Conservation (phyloP, 2,329 filamentous ascomycete species). For the Phialocephala subalpina region DNA sequence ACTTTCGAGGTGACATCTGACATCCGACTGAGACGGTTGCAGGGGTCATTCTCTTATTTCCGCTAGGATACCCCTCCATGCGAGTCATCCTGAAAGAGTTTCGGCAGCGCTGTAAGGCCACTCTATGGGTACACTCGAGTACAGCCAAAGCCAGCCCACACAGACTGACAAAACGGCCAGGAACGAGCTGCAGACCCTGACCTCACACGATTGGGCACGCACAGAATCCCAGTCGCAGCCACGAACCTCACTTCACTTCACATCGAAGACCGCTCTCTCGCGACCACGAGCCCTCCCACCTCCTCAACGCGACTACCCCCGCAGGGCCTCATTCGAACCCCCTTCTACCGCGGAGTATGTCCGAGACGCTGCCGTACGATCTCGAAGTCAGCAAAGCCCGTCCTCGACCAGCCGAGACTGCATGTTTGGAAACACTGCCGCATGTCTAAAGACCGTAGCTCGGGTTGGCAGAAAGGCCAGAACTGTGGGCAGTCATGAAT, state of each 20-base stretch:
- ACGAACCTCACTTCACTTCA: constrained; percentile 1
- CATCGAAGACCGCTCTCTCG: neutral
- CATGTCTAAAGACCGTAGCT: constrained; percentile 38
- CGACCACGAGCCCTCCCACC: neutral
- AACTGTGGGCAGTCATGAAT: constrained; percentile 55
- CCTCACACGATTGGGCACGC: neutral
- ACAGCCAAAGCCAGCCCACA: neutral
- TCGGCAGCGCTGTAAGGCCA: neutral
- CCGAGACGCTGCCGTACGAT: neutral
- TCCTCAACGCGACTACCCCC: neutral
- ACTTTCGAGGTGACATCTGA: neutral
- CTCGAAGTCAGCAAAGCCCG: neutral
- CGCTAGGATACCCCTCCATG: constrained; percentile 1
- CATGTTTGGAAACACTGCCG: constrained; percentile 27
- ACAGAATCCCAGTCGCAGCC: neutral
- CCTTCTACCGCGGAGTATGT: neutral
- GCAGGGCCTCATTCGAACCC: neutral
- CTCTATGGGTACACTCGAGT: neutral
- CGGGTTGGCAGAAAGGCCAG: constrained; percentile 36
- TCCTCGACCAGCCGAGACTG: neutral
- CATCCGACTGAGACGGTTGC: neutral
- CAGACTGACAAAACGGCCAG: neutral
- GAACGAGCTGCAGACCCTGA: neutral
- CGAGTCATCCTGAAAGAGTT: neutral
- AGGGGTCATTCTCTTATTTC: neutral